Percentiles rank a stretch among this genome's conserved stretches.
Conservation (phyloP, 441 rosid genomes). For the Eruca vesicaria region DNA sequence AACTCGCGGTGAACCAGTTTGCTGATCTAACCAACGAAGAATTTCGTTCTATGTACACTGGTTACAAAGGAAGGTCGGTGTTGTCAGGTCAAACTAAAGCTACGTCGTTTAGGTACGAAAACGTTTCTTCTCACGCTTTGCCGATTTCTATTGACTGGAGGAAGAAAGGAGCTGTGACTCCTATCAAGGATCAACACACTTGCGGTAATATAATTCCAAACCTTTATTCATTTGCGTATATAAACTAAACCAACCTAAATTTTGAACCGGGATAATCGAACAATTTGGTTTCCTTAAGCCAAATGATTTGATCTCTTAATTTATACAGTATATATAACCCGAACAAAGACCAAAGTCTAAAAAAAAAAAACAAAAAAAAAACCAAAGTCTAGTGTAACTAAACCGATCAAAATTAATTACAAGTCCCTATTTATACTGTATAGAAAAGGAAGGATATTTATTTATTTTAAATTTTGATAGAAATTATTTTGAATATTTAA, state of each 20-base stretch:
- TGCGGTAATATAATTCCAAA: not conserved
- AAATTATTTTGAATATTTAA: not conserved
- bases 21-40: constrained; percentile 44
- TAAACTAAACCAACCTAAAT: not conserved
- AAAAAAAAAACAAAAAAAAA: too few species aligned
- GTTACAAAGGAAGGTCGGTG: constrained; percentile 21
- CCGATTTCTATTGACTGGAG: constrained; percentile 43
- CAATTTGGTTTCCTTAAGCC: not conserved
- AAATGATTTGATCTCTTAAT: not conserved
- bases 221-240: not conserved
- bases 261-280: not conserved
- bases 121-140: constrained; percentile 29
- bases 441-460: not conserved
- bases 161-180: constrained; percentile 40
- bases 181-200: constrained; percentile 25
- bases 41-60: constrained; percentile 37
- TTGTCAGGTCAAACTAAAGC: constrained; percentile 1
- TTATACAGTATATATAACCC: not conserved
- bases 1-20: constrained; percentile 40
- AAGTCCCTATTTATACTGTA: not conserved
- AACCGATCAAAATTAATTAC: not conserved
- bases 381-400: not conserved
- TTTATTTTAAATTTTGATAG: not conserved
- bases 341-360: not conserved
- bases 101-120: constrained; percentile 20